Base-by-base conservation (phyloP, 257 asterid species). In the Paraleonurus japonicus region DNA sequence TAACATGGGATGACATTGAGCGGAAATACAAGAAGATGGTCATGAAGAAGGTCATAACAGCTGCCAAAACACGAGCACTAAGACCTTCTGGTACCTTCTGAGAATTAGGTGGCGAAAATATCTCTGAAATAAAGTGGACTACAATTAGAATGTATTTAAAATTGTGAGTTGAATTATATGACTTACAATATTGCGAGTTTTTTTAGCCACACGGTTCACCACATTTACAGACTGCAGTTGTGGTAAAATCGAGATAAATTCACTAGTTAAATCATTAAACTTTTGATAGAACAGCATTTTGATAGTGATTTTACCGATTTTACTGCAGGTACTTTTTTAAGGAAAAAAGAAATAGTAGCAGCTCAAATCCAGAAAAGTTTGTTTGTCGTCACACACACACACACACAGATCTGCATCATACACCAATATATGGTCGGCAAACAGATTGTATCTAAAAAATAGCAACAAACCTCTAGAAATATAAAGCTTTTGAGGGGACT, bases 41-140 rank as follows among this genome's bases (percentile, higher is more conserved):
- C 90, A 81, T 83, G 84, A 89, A 84, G 82, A 89, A 83, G 73
- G 95, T 74, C 96, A 92, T 78, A 19, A 88, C 73, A 67, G 82
- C 76, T 59, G 95, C 90, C 73, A 88, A 24, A 78, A 87, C 47
- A 51, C 82, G 89, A 66, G 83, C 84, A 57, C 47, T 75, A 30
- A 77, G 55, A 72, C 97, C 90, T 80, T 85, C 88, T 47, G 88
- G 85, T 61, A 83, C 67, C 80, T 84, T 92, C 62, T 75, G 87
- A 69, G 88, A 69, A 57, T 76, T 75, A 24, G 81, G 78, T 15
- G 77, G 69, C 0, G 83, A 77, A 26, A 76, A 70, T 69, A 69
- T 63, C 41, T 70, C 96, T 91, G 87, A 30, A 67, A 73, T 45
- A 23, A 77, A 28, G 67, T 27, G 26, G 27, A 81, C 17, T 55